Percentiles rank a stretch among this genome's conserved stretches.
phyloP scores from a whole-genome alignment of 345 rosid species.

The Gossypium mustelinum region DNA sequence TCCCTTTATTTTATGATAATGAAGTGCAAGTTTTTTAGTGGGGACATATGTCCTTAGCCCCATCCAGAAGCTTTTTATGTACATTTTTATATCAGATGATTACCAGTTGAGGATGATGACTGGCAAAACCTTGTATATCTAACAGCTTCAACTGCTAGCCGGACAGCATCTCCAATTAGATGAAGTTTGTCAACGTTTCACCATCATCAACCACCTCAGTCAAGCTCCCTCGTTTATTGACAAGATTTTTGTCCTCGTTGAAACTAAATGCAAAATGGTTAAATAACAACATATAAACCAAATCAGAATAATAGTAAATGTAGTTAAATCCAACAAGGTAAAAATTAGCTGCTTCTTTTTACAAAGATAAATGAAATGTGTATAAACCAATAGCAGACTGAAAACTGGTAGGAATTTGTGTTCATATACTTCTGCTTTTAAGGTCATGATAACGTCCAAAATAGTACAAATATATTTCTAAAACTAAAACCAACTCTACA shows the following conservation, averaged over 20 bases:
- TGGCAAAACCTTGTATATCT: constrained; percentile 23
- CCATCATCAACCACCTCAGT: constrained; percentile 23
- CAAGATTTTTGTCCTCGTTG: too few relatives aligned
- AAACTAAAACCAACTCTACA: constrained; percentile 46
- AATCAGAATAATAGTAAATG: too few relatives aligned
- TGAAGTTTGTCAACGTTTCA: constrained; percentile 28
- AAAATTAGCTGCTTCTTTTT: constrained; percentile 21
- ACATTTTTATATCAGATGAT: neutral
- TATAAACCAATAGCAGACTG: constrained; percentile 31
- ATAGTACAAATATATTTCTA: constrained; percentile 34
- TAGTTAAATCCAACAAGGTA: constrained; percentile 15
- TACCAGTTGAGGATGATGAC: constrained; percentile 4
- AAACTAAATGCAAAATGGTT: too few relatives aligned
- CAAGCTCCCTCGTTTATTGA: neutral
- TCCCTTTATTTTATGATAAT: too few relatives aligned
- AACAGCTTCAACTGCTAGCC: constrained; percentile 20
- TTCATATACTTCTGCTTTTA: constrained; percentile 31
- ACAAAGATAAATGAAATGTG: constrained; percentile 27
- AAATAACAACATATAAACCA: neutral
- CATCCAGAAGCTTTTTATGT: neutral
- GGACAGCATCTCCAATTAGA: constrained; percentile 15
- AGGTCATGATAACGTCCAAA: constrained; percentile 23
- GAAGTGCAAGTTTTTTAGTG: neutral
- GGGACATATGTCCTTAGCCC: neutral
- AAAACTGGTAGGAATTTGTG: constrained; percentile 9